Evolutionary conservation across 1,284 basidiomycete species (phyloP), one percentile per base, ranked within the genome.

Genomic region (Boletus semigastroideus): DNA sequence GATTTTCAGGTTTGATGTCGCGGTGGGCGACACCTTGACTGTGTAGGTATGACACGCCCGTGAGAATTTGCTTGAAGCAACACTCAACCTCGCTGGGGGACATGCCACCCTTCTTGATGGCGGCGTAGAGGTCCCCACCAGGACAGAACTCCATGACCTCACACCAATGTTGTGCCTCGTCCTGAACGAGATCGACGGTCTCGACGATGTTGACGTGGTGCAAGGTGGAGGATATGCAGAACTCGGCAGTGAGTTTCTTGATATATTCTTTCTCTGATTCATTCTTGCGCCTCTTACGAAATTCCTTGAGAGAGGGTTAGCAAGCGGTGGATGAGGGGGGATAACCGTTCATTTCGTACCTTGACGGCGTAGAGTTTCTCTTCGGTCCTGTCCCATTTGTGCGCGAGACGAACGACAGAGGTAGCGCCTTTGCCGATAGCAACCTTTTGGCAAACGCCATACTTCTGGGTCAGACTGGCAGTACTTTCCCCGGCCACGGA

Each of bases 131-230:
- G 73, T 98, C 95, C 6, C 95, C 95, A 48, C 96, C 96, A 2
- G 93, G 92, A 71, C 96, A 98, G 68, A 95, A 98, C 74, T 99
- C 97, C 97, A 99, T 98, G 55, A 99, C 96, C 72, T 99, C 96
- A 69, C 96, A 99, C 96, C 96, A 99, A 66, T 94, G 89, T 57
- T 92, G 87, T 59, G 79, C 86, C 73, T 99, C 96, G 72, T 99
- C 96, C 67, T 99, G 96, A 25, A 99, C 91, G 59, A 99, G 84
- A 73, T 99, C 96, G 55, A 99, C 97, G 3, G 96, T 99, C 77
- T 99, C 96, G 65, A 99, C 95, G 64, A 99, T 83, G 72, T 99
- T 99, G 69, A 86, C 78, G 68, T 98, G 96, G 69, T 98, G 95
- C 40, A 99, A 75, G 1, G 97, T 98, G 31, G 95, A 98, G 31